Base-by-base conservation (phyloP, 2,329 filamentous ascomycete species). In the Fusarium praegraminearum region DNA sequence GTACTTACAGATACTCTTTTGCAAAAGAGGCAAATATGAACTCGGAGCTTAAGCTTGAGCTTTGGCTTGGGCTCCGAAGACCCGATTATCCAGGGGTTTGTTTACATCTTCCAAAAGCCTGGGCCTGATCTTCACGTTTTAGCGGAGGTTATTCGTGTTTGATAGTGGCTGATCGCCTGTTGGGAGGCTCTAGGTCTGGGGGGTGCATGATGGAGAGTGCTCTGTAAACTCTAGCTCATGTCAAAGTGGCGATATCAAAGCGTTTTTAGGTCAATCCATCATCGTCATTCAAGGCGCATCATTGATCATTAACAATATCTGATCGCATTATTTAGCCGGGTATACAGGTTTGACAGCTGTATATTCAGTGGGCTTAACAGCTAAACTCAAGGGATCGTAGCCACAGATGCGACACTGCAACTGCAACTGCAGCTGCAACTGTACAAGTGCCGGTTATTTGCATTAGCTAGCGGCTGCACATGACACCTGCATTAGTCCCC, bases 191-290 rank as follows among this genome's bases (percentile, higher is more conserved):
- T 66, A 51, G 38, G 24, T 44, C n/a, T 26, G 53, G 32, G 49
- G 67, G 54, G 67, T 70, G 67, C 67, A 70, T 70, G 24, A 63
- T 30, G 18, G 35, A 36, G 8, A 45, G 20, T 26, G 50, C 28
- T 30, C 28, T 30, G 28, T 30, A 30, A 30, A 69, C 60, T 69
- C 50, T 65, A 33, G 36, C 54, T 55, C 63, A 64, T 44, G 63
- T 47, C 58, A 56, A 47, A 24, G 65, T 67, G 66, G 62, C 66
- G 43, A 67, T 47, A 69, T 57, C 67, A 49, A 59, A 70, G 67
- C 67, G 67, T 46, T 45, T 40, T 33, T 32, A 12, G 47, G 44
- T 43, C 36, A 22, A 22, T 24, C 18, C 36, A 52, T 13, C 40
- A 57, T 33, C 46, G 36, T 18, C 51, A 7, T 33, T 15, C 16